phyloP scores from a whole-genome alignment of 495 filamentous ascomycete species.

The Tuber calosporum region DNA sequence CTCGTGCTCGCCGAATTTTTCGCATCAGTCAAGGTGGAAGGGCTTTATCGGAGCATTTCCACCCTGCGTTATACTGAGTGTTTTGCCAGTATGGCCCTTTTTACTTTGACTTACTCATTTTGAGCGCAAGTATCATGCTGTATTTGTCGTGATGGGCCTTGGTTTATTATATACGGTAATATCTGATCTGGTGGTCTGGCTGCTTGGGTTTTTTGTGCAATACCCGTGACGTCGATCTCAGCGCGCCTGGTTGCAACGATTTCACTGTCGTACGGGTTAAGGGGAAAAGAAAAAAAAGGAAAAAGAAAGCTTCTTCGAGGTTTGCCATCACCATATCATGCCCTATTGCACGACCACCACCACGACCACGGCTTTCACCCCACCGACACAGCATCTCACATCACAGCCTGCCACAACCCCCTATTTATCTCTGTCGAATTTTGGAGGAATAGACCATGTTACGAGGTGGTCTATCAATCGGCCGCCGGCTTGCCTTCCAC shows the following conservation, averaged over 20 bases:
- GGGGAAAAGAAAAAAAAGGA: not conserved
- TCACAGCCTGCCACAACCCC: not conserved
- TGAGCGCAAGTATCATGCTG: not conserved
- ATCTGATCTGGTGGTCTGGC: not conserved
- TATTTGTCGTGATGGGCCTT: not conserved
- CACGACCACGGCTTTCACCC: not conserved
- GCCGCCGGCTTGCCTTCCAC: constrained; percentile 12
- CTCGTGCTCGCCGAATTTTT: not conserved
- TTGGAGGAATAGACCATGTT: constrained; percentile 23
- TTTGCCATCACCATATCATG: not conserved
- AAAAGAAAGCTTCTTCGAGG: not conserved
- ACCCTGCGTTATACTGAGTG: not conserved
- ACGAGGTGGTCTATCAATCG: constrained; percentile 31
- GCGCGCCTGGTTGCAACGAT: not conserved
- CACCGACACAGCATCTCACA: not conserved
- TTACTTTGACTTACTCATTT: not conserved
- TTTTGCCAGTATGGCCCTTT: not conserved
- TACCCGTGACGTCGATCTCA: not conserved
- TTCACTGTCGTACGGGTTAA: not conserved
- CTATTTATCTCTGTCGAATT: not conserved
- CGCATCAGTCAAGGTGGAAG: not conserved
- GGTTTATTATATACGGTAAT: no score
- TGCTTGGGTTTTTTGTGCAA: not conserved
- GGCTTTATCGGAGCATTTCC: not conserved
- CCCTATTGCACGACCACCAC: not conserved